Conservation (phyloP, 352 stramenopile genomes). For the Phytopythium chamaehyphon region DNA sequence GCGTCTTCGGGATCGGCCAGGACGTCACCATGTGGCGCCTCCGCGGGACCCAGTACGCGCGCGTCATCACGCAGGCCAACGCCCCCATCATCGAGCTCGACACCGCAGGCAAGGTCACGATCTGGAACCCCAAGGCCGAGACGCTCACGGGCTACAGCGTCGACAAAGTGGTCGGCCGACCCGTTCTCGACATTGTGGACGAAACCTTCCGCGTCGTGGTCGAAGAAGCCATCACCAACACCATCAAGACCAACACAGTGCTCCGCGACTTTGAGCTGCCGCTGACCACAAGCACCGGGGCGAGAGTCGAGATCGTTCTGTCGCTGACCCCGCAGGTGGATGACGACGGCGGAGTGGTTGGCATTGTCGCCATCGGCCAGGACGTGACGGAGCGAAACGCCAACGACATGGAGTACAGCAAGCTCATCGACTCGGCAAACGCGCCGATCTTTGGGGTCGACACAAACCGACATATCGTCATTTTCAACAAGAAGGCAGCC, state of each 20-base stretch:
- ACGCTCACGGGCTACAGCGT: constrained; percentile 57
- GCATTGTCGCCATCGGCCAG: constrained; percentile 67
- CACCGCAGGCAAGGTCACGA: constrained; percentile 45
- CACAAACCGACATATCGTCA: constrained; percentile 45
- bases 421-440: constrained; percentile 73
- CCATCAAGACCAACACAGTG: constrained; percentile 38
- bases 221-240: constrained; percentile 34
- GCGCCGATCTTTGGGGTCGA: constrained; percentile 78
- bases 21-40: constrained; percentile 44
- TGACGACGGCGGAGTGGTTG: constrained; percentile 27
- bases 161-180: constrained; percentile 37
- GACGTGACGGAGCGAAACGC: constrained; percentile 61
- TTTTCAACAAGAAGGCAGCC: constrained; percentile 91
- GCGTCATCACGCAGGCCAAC: constrained; percentile 70
- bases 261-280: constrained; percentile 51
- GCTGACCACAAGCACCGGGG: constrained; percentile 39
- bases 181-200: constrained; percentile 42
- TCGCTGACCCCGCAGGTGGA: constrained; percentile 50
- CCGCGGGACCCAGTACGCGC: constrained; percentile 45
- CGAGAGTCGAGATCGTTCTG: constrained; percentile 48
- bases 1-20: constrained; percentile 37
- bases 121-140: constrained; percentile 69
- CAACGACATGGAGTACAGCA: constrained; percentile 66
- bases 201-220: constrained; percentile 43
- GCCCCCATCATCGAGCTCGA: constrained; percentile 78